Evolutionary conservation across 768 basidiomycete species (phyloP).

Genomic region (Phylloporus scabripes): DNA sequence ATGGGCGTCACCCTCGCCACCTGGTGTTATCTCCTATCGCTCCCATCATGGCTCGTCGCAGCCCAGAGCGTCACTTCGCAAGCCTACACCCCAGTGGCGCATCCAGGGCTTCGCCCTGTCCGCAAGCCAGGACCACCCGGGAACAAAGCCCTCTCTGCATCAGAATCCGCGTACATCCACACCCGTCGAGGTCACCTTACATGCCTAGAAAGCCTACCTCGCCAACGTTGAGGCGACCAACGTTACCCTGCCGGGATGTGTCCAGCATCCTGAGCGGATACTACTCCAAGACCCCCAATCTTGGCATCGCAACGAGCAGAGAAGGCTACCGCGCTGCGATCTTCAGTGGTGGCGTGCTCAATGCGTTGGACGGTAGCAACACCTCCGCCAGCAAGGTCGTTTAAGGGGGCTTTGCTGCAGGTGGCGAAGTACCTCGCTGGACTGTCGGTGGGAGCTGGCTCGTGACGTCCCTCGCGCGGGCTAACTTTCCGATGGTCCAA

Average conservation of each 20-base stretch:
- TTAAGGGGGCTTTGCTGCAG: constrained; percentile 48
- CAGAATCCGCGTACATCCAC: constrained; percentile 35
- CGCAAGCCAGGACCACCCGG: constrained; percentile 22
- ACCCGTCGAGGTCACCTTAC: constrained; percentile 34
- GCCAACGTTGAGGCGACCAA: constrained; percentile 31
- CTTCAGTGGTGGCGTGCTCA: constrained; percentile 47
- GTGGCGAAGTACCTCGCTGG: constrained; percentile 48
- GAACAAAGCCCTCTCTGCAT: constrained; percentile 32
- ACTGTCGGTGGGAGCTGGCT: constrained; percentile 43
- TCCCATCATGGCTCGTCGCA: constrained; percentile 5
- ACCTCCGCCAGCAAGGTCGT: constrained; percentile 36
- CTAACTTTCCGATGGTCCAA: constrained; percentile 37
- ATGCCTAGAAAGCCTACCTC: constrained; percentile 39
- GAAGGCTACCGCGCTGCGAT: constrained; percentile 55
- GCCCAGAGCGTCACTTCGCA: constrained; percentile 24
- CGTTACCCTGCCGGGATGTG: constrained; percentile 30
- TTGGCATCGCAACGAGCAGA: constrained; percentile 51
- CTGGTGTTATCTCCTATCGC: constrained; percentile 12
- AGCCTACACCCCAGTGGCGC: constrained; percentile 21
- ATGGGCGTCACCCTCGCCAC: no score
- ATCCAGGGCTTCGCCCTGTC: constrained; percentile 21
- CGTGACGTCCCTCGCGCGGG: constrained; percentile 36
- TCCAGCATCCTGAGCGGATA: constrained; percentile 25
- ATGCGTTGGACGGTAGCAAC: constrained; percentile 48
- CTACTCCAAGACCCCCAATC: constrained; percentile 26